Evolutionary conservation across 169 alveolate genomes (phyloP).

Genomic region (Eimeria necatrix): DNA sequence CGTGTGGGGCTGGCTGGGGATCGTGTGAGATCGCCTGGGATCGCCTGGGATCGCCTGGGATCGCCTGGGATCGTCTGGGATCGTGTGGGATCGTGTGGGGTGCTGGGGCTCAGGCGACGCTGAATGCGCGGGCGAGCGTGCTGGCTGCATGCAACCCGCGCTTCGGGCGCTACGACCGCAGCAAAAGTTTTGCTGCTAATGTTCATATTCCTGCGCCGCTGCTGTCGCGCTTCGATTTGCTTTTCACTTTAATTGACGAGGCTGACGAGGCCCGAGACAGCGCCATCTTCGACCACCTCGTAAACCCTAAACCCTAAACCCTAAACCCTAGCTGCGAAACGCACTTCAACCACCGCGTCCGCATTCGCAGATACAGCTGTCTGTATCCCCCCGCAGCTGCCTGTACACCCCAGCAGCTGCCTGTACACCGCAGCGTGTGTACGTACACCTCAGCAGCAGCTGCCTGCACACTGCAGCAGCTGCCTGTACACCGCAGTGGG

Average conservation of each 20-base stretch:
- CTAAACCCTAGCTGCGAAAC: neutral
- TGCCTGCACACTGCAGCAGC: too few relatives aligned
- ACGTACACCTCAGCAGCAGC: too few relatives aligned
- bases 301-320: slow-evolving; percentile 36
- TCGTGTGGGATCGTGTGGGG: slow-evolving; percentile 82
- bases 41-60: neutral
- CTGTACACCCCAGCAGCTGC: too few relatives aligned
- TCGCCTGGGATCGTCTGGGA: neutral
- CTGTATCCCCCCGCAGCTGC: too few relatives aligned
- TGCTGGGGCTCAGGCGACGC: slow-evolving; percentile 94
- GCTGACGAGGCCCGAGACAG: slow-evolving; percentile 70
- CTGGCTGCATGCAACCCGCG: slow-evolving; percentile 99
- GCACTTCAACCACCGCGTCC: neutral
- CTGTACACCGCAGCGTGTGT: neutral
- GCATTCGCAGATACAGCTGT: neutral
- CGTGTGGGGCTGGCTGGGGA: neutral
- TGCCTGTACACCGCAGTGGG: too few relatives aligned
- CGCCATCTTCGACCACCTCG: slow-evolving; percentile 71
- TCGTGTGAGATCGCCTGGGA: too few relatives aligned
- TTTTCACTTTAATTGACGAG: slow-evolving; percentile 97
- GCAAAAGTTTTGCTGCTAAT: slow-evolving; percentile 98
- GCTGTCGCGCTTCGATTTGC: slow-evolving; percentile 98
- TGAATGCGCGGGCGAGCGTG: slow-evolving; percentile 99
- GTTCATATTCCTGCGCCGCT: slow-evolving; percentile 99
- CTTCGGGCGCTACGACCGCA: slow-evolving; percentile 97